A percentile compares a stretch with the other conserved stretches of the same genome.
Evolutionary conservation across 352 stramenopile species (phyloP).

Genomic region (Pythium oligandrum): DNA sequence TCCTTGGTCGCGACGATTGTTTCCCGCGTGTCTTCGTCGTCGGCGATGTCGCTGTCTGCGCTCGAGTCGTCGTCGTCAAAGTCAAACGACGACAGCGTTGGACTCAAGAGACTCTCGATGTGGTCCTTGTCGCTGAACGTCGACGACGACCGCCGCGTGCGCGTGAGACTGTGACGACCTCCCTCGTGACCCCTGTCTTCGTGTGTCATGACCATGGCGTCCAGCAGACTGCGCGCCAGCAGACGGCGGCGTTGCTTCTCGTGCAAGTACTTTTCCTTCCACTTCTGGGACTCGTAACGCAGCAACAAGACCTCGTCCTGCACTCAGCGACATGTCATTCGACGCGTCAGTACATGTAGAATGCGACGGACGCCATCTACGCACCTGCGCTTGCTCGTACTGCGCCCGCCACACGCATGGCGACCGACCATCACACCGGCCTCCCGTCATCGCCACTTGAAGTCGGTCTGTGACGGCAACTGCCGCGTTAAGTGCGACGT

Average conservation of each 20-base stretch:
- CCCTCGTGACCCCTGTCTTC: background rate
- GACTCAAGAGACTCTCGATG: slow-evolving; percentile 64
- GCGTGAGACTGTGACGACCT: background rate
- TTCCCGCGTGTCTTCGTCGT: background rate
- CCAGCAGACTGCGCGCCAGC: slow-evolving; percentile 57
- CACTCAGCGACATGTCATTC: slow-evolving; percentile 4
- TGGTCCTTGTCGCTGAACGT: slow-evolving; percentile 46
- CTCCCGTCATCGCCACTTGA: slow-evolving; percentile 5
- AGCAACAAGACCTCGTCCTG: slow-evolving; percentile 62
- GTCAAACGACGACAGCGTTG: slow-evolving; percentile 82
- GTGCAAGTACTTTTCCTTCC: slow-evolving; percentile 77
- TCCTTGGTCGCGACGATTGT: too few species aligned
- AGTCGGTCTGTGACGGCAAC: slow-evolving; percentile 4
- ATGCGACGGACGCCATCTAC: background rate
- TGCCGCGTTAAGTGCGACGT: slow-evolving; percentile 1
- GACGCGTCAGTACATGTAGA: background rate
- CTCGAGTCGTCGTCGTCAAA: slow-evolving; percentile 74
- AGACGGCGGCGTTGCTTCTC: slow-evolving; percentile 67
- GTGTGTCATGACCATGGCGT: slow-evolving; percentile 34
- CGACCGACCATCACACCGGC: slow-evolving; percentile 1
- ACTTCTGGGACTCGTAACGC: slow-evolving; percentile 64
- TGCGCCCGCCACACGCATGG: slow-evolving; percentile 18
- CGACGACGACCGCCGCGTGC: slow-evolving; percentile 32
- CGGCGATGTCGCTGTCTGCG: slow-evolving; percentile 25
- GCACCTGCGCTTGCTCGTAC: slow-evolving; percentile 19